These are phyloP conservation scores for Favolaschia claudopus DNA, from an alignment of 768 basidiomycete species.

Conservation along the genomic window DNA sequence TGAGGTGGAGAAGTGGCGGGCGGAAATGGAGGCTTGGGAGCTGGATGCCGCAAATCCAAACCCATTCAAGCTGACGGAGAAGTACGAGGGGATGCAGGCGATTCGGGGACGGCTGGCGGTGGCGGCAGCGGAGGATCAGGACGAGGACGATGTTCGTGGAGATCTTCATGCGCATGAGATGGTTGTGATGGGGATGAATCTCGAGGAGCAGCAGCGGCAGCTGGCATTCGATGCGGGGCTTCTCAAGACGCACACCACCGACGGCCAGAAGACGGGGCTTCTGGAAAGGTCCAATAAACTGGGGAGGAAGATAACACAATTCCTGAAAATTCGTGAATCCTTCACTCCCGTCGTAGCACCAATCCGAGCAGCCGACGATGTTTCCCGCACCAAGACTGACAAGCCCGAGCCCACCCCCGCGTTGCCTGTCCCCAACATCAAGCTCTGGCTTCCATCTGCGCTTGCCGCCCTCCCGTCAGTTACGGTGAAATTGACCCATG, in stretches of 20 bases:
- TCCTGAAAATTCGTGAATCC: not conserved
- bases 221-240: not conserved
- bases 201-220: slow-evolving; percentile 25
- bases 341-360: not conserved
- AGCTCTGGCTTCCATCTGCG: slow-evolving; percentile 34
- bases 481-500: slow-evolving; percentile 9
- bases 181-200: slow-evolving; percentile 15
- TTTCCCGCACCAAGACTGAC: not conserved
- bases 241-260: slow-evolving; percentile 1
- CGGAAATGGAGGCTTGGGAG: slow-evolving; percentile 16
- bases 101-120: slow-evolving; percentile 24
- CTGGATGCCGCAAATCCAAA: slow-evolving; percentile 9
- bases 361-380: not conserved
- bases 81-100: slow-evolving; percentile 6
- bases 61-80: slow-evolving; percentile 7
- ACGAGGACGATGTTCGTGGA: not conserved
- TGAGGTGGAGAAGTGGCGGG: slow-evolving; percentile 4
- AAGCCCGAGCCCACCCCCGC: not conserved
- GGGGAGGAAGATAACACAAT: not conserved
- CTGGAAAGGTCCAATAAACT: slow-evolving; percentile 2
- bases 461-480: slow-evolving; percentile 4
- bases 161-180: not conserved
- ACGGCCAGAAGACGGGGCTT: not conserved
- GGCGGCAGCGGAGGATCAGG: slow-evolving; percentile 17
- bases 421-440: not conserved